A percentile compares a stretch with the other conserved stretches of the same genome.
These are phyloP conservation scores for Pyrenopolyporus hunteri DNA, from an alignment of 495 filamentous ascomycete species.

Conservation along the genomic window DNA sequence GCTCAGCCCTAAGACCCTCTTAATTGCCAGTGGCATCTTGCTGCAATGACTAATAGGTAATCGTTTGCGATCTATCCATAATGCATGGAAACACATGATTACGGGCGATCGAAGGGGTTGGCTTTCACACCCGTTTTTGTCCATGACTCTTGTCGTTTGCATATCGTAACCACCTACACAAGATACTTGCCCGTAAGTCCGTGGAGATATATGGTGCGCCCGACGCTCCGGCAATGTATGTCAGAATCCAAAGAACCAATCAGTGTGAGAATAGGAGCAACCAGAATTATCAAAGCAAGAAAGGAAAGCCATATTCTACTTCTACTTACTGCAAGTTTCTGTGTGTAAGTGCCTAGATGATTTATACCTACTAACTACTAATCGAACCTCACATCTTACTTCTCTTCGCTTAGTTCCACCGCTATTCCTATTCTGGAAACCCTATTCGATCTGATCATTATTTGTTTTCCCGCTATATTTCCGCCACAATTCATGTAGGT, in stretches of 20 bases:
- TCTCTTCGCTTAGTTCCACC: too few species aligned
- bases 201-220: not conserved
- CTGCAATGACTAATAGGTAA: conserved; percentile 16
- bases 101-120: not conserved
- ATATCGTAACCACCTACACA: not conserved
- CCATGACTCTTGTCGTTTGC: conserved; percentile 9
- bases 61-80: conserved; percentile 32
- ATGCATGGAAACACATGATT: conserved; percentile 31
- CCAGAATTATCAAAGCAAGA: too few species aligned
- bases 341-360: too few species aligned
- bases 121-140: conserved; percentile 4
- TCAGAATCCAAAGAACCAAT: conserved; percentile 12
- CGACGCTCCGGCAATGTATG: conserved; percentile 7
- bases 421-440: too few species aligned
- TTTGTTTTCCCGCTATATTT: too few species aligned
- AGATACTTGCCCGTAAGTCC: not conserved
- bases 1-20: conserved; percentile 18
- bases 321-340: too few species aligned
- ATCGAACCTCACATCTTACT: too few species aligned
- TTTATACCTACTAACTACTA: too few species aligned
- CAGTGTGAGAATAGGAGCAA: not conserved
- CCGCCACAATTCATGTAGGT: too few species aligned
- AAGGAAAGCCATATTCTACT: too few species aligned
- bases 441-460: too few species aligned
- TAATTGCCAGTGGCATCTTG: conserved; percentile 15